Conservation (phyloP, 2,329 filamentous ascomycete genomes). For the Cercospora berteroae region DNA sequence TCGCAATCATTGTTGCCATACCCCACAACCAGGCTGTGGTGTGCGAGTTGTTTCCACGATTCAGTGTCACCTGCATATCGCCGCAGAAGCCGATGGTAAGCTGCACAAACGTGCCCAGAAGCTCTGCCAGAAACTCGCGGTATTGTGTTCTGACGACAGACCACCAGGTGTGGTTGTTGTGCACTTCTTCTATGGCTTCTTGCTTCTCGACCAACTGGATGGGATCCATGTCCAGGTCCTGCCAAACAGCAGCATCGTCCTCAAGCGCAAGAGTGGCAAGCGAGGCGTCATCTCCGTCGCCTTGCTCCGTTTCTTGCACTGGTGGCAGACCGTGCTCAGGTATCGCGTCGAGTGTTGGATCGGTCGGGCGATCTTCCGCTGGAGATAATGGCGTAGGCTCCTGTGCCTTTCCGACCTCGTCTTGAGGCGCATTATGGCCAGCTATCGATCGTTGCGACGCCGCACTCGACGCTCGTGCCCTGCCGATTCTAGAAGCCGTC, state of each 20-base stretch:
- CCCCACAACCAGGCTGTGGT: constrained; percentile 50
- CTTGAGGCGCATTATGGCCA: constrained; percentile 35
- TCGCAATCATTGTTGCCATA: constrained; percentile 52
- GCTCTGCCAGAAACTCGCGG: constrained; percentile 55
- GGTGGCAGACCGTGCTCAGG: constrained; percentile 18
- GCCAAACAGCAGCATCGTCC: constrained; percentile 40
- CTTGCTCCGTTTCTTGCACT: not conserved
- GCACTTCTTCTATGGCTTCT: constrained; percentile 45
- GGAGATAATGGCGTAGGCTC: not conserved
- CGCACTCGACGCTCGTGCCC: constrained; percentile 16
- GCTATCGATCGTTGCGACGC: constrained; percentile 23
- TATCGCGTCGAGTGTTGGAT: constrained; percentile 14
- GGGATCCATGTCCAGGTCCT: constrained; percentile 48
- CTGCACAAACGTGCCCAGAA: constrained; percentile 46
- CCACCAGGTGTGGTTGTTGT: constrained; percentile 49
- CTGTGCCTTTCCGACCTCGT: constrained; percentile 15
- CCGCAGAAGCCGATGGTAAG: constrained; percentile 50
- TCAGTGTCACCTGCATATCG: constrained; percentile 47
- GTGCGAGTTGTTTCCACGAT: constrained; percentile 40
- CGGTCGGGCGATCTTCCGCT: not conserved
- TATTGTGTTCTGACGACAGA: constrained; percentile 51
- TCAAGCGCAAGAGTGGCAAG: constrained; percentile 36
- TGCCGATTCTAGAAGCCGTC: constrained; percentile 25
- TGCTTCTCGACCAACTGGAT: constrained; percentile 40
- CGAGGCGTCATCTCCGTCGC: constrained; percentile 21